Conservation (phyloP, 192 early-diverging fungal species). For the Neocallimastix lanati region DNA sequence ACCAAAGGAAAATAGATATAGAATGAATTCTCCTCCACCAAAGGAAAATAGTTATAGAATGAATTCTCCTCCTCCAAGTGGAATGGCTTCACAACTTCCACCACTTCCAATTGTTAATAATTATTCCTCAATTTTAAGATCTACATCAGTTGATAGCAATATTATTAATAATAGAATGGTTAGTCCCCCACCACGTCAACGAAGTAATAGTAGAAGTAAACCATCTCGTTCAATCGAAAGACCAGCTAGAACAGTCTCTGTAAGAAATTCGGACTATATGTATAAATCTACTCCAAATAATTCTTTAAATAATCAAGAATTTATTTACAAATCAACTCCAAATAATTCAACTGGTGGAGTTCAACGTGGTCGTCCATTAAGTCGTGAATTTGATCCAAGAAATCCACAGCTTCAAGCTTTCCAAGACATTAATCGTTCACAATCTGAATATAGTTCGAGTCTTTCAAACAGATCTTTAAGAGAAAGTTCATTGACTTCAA, state of each 20-base stretch:
- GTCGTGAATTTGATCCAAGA: neutral
- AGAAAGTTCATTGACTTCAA: too few species aligned
- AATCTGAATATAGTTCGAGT: too few species aligned
- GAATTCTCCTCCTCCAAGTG: too few species aligned
- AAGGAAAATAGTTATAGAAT: too few species aligned
- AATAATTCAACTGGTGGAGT: too few species aligned
- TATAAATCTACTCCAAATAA: neutral
- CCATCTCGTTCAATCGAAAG: neutral
- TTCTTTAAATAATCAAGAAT: neutral
- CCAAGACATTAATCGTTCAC: neutral
- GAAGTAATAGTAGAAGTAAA: neutral
- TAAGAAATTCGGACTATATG: neutral
- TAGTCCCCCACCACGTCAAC: neutral
- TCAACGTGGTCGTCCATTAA: neutral
- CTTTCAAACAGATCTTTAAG: neutral
- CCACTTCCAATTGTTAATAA: too few species aligned
- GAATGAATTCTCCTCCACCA: too few species aligned
- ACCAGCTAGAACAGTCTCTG: neutral
- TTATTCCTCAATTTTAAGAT: neutral
- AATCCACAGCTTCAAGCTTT: neutral
- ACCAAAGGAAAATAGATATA: too few species aligned
- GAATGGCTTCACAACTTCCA: too few species aligned
- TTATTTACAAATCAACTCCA: neutral
- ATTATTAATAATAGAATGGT: neutral
- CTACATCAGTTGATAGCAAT: neutral